Evolutionary conservation across 108 stramenopile species (phyloP).

Genomic region (Fragilaria radians): DNA sequence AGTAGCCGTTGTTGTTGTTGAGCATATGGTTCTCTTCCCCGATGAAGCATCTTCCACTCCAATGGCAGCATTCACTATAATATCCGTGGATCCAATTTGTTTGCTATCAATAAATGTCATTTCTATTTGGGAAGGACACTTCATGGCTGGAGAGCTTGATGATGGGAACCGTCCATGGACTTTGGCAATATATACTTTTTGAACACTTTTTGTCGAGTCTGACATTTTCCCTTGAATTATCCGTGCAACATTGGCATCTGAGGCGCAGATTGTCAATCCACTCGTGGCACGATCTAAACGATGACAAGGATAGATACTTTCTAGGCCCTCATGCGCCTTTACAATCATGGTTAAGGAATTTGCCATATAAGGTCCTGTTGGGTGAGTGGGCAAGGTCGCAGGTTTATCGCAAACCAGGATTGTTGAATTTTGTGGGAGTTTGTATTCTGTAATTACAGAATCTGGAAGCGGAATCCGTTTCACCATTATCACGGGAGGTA

Average conservation of each 20-base stretch:
- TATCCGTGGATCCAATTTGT: neutral
- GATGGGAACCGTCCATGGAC: conserved; percentile 37
- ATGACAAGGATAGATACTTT: conserved; percentile 65
- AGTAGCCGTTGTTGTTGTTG: too few species aligned
- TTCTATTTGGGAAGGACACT: neutral
- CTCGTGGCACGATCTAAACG: conserved; percentile 75
- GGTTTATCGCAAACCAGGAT: conserved; percentile 74
- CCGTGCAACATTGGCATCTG: conserved; percentile 40
- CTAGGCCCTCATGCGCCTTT: conserved; percentile 62
- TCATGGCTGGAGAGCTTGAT: conserved; percentile 24
- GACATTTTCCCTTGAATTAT: conserved; percentile 44
- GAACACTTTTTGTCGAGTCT: conserved; percentile 25
- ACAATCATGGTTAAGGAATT: conserved; percentile 73
- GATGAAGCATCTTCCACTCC: conserved; percentile 45
- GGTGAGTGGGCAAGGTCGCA: conserved; percentile 67
- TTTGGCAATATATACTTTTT: conserved; percentile 71
- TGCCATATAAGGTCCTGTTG: conserved; percentile 73
- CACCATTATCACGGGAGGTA: conserved; percentile 42
- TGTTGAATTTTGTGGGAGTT: conserved; percentile 8
- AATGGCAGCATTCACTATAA: conserved; percentile 67
- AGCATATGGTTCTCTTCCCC: conserved; percentile 55
- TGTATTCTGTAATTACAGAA: conserved; percentile 21
- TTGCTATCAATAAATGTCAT: neutral
- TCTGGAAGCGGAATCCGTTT: conserved; percentile 41
- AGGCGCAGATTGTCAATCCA: conserved; percentile 64